These are phyloP conservation scores for Trichoderma parareesei DNA, from an alignment of 495 filamentous ascomycete species.

Conservation along the genomic window DNA sequence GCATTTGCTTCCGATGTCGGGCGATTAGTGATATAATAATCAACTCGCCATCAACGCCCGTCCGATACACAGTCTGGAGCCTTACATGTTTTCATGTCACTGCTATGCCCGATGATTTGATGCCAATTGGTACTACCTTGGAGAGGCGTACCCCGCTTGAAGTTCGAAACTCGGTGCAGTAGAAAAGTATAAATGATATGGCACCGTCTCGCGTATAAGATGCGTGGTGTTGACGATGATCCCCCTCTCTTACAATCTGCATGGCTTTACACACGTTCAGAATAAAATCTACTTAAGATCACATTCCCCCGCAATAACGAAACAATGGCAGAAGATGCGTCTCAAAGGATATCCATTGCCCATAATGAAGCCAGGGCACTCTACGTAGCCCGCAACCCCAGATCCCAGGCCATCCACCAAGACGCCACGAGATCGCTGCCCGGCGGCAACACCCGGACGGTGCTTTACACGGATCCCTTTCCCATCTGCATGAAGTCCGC, in stretches of 20 bases:
- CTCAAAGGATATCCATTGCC: slow-evolving; percentile 13
- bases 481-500: slow-evolving; percentile 41
- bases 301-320: not conserved
- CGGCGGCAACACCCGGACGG: slow-evolving; percentile 54
- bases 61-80: too few species aligned
- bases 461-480: slow-evolving; percentile 50
- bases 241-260: not conserved
- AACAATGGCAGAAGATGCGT: not conserved
- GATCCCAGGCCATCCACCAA: slow-evolving; percentile 29
- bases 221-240: too few species aligned
- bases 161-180: too few species aligned
- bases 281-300: not conserved
- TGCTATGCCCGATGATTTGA: too few species aligned
- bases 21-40: too few species aligned
- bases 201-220: too few species aligned
- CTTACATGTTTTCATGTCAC: too few species aligned
- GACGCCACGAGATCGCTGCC: slow-evolving; percentile 37
- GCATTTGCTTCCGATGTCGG: not conserved
- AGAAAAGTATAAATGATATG: too few species aligned
- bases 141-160: too few species aligned
- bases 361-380: slow-evolving; percentile 24
- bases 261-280: not conserved
- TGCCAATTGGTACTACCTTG: too few species aligned
- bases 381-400: slow-evolving; percentile 26
- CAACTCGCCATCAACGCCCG: too few species aligned